Evolutionary conservation across 2,329 filamentous ascomycete genomes (phyloP).

Genomic region (Pseudocercospora crystallina): DNA sequence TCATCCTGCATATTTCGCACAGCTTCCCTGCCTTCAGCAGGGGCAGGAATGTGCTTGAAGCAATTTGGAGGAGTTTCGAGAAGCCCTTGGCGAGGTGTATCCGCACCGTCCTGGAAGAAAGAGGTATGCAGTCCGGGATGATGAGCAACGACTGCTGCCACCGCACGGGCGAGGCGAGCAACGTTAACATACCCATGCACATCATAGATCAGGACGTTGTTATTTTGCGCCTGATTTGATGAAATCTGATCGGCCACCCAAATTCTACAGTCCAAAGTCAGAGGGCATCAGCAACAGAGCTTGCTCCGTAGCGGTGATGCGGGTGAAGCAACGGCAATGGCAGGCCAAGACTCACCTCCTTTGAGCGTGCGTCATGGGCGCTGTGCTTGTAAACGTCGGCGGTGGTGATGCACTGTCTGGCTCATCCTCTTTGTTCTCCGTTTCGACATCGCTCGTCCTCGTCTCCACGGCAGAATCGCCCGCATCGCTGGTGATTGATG

Average conservation of each 20-base stretch:
- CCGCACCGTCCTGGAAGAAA: conserved; percentile 18
- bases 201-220: conserved; percentile 18
- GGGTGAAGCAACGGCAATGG: conserved; percentile 3
- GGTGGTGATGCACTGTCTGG: not conserved
- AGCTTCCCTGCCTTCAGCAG: not conserved
- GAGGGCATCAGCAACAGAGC: conserved; percentile 6
- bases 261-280: conserved; percentile 10
- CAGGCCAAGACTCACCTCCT: conserved; percentile 21
- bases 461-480: conserved; percentile 9
- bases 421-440: conserved; percentile 4
- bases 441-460: conserved; percentile 13
- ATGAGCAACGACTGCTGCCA: conserved; percentile 13
- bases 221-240: conserved; percentile 15
- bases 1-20: not conserved
- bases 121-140: conserved; percentile 19
- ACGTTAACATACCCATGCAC: conserved; percentile 15
- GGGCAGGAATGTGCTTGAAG: conserved; percentile 13
- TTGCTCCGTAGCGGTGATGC: too few relatives aligned
- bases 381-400: conserved; percentile 11
- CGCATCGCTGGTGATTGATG: conserved; percentile 7
- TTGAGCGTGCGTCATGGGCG: conserved; percentile 23
- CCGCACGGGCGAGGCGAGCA: conserved; percentile 16
- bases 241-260: conserved; percentile 20
- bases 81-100: conserved; percentile 17
- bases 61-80: conserved; percentile 13